Base-by-base conservation (phyloP, 2,329 filamentous ascomycete species). In the Cercospora sesami region DNA sequence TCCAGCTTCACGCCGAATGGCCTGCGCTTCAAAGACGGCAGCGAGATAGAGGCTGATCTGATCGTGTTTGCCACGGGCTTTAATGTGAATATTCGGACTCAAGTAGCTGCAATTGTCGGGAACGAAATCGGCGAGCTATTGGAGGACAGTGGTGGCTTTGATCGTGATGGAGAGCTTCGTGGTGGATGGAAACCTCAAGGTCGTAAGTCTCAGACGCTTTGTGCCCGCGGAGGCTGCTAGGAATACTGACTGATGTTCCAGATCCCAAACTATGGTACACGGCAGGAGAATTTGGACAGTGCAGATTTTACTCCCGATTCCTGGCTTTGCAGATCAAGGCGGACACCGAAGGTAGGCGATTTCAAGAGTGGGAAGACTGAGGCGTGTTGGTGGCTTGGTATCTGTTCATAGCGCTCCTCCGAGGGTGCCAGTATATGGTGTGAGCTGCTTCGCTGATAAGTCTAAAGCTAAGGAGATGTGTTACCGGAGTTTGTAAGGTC, bases 301-400 rank as follows among this genome's bases (percentile, higher is more conserved):
- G 76, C 5, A 77, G 82, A 58, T 95, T 79, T 66, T 80, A 78
- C 68, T 81, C 81, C 14, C 75, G 81, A 28, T 78, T 82, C 45
- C 63, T 84, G 31, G 82, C 82, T 7, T 67, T 85, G 76, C 81
- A 82, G 67, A 81, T 84, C 64, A 81, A 81, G 72, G 75, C 78
- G 62, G 73, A 71, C 74, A 66, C 73, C 70, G 70, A 74, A 26
- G 75, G 68, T 1, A 68, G 21, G 6, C 63, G 68, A 2, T 71
- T 72, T 21, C 48, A 68, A 18, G 42, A 53, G 48, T 23, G 21
- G 48, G 14, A 26, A 53, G 23, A 53, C 14, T 53, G 48, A 53
- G 48, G 21, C 8, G 21, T 16, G 21, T 14, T 21, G 21, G 21
- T 53, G 12, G 48, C 21, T 10, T 53, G 48, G 48, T 3, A 28